Percentiles rank a stretch among this genome's conserved stretches.
Evolutionary conservation across 2,329 filamentous ascomycete genomes (phyloP).

Genomic region (Neonectria ditissima): DNA sequence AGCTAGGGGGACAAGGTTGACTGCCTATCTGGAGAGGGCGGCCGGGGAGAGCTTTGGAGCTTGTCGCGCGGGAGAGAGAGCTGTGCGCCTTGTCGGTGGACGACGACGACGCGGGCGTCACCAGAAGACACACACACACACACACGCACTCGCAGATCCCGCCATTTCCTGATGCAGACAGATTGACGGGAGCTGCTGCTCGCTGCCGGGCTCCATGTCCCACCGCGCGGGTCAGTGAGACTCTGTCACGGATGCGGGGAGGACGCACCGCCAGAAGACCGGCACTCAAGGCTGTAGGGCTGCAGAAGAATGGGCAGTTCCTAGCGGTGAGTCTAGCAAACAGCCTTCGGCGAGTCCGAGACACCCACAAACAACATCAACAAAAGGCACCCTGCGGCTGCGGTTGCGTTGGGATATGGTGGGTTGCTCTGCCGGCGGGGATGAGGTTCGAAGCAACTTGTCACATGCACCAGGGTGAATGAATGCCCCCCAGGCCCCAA

Average conservation of each 20-base stretch:
- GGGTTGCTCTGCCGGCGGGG: constrained; percentile 10
- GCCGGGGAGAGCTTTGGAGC: background rate
- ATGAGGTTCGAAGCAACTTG: background rate
- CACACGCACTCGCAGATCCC: constrained; percentile 27
- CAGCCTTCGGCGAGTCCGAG: constrained; percentile 40
- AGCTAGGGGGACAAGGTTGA: constrained; percentile 20
- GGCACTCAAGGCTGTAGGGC: constrained; percentile 39
- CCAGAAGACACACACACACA: too few species aligned
- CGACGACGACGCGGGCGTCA: background rate
- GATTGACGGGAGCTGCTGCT: constrained; percentile 3
- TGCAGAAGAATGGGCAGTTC: constrained; percentile 40
- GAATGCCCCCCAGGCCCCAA: background rate
- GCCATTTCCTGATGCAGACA: constrained; percentile 20
- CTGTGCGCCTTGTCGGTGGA: background rate
- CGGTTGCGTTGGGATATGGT: constrained; percentile 25
- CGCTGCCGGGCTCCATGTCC: background rate
- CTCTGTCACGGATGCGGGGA: constrained; percentile 18
- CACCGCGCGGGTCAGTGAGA: constrained; percentile 5
- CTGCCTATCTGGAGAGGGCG: constrained; percentile 3
- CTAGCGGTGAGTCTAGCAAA: constrained; percentile 43
- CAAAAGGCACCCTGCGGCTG: constrained; percentile 30
- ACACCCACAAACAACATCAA: constrained; percentile 25
- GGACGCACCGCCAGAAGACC: constrained; percentile 23
- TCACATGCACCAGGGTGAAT: constrained; percentile 16
- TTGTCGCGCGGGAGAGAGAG: background rate